Base-by-base conservation (phyloP, 2,329 filamentous ascomycete genomes). In the Spiromastix sp. region DNA sequence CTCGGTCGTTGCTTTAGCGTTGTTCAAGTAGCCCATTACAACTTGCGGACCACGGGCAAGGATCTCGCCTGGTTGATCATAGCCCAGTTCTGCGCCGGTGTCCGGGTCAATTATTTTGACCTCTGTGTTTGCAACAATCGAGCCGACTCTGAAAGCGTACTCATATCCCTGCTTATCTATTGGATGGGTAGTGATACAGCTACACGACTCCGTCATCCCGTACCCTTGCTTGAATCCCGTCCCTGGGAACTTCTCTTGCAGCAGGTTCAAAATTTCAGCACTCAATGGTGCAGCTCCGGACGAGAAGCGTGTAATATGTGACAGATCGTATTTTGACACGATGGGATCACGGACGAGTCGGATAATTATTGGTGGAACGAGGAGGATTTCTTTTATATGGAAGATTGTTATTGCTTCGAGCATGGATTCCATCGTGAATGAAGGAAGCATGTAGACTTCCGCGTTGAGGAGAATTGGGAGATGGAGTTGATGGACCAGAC, bases 201-300 rank as follows among this genome's bases (percentile, higher is more conserved):
- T 67, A 50, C 74, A 80, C 1, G 66, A 71, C 51, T 80, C 77
- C 0, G 77, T 81, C 75, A 81, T 80, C 18, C 77, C 77, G 46
- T 79, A 81, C 2, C 74, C 75, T 48, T 79, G 76, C 45, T 74
- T 74, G 53, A 80, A 77, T 0, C 72, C 73, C 0, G 69, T 74
- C 1, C 66, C 56, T 0, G 75, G 76, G 46, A 78, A 79, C 31
- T 66, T 68, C 40, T 64, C 59, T 38, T 71, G 55, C 10, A 80
- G 57, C 16, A 69, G 61, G 16, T 70, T 64, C 11, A 79, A 61
- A 36, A 81, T 70, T 48, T 79, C 70, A 4, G 62, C 59, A 2
- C 63, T 65, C 3, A 77, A 53, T 0, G 76, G 77, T 0, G 77
- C 77, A 0, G 76, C 75, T 5, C 76, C 76, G 1, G 68, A 74